Evolutionary conservation across 2,329 filamentous ascomycete genomes (phyloP), one percentile per base, ranked within the genome.

Genomic region (Cladosporium sp.): DNA sequence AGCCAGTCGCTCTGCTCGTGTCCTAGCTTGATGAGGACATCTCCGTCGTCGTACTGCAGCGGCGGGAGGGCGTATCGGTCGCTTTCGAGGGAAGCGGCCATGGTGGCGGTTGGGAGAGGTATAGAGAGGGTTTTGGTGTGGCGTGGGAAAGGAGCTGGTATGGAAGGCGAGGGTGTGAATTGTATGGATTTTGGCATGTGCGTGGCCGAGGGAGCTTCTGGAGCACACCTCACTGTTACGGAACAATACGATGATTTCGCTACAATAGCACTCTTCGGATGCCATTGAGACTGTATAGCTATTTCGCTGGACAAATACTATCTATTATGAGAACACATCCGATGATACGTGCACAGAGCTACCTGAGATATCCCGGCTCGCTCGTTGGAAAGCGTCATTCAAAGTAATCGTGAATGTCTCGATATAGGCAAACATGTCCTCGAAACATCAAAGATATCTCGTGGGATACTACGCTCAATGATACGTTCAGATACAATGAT

Each of bases 1-100:
- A 60, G 58, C 58, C 58, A 60, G 58, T 47, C 24, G 12, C 26
- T 41, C 12, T n/a, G n/a, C 15, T 59, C 36, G 24, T 32, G 24
- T 26, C 26, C 15, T 2, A 60, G 58, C 26, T 47, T 60, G 58
- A 60, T 60, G 12, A 47, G 14, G 7, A 60, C 36, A 4, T 60
- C 58, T 15, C 58, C 58, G n/a, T n/a, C 2, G 5, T 47, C 38
- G 15, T 47, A 60, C 7, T 44, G 38, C 8, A 60, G 24, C 14
- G 34, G n/a, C 7, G 55, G 55, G 11, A 59, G 36, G 12, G 36
- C 36, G 14, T 41, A 41, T 41, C 36, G 36, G 15, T 15, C 36
- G 36, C 36, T 41, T 18, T 41, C 36, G 36, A 7, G 15, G 36
- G 14, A 41, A 1, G 5, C 7, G 36, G 36, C 15, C 36, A 41